A percentile compares a stretch with the other conserved stretches of the same genome.
Conservation (phyloP, 306 rosid species). For the Urtica urens region DNA sequence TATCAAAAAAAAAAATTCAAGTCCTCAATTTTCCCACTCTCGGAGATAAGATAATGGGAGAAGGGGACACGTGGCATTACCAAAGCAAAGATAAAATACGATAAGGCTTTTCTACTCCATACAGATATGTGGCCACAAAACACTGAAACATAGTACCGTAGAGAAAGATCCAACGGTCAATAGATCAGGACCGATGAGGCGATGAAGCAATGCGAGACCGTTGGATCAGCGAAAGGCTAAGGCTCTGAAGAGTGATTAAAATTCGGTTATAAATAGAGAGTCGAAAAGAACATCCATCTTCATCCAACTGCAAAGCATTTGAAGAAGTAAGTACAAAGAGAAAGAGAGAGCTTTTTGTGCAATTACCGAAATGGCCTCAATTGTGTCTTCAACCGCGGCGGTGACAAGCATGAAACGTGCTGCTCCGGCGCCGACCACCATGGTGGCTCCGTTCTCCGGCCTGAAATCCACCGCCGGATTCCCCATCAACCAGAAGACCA, state of each 20-base stretch:
- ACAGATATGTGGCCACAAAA: slow-evolving; percentile 24
- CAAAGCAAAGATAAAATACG: slow-evolving; percentile 4
- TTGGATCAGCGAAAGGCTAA: not conserved
- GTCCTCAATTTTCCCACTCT: not conserved
- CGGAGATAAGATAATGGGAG: slow-evolving; percentile 20
- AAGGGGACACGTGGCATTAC: slow-evolving; percentile 18
- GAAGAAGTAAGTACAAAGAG: not conserved
- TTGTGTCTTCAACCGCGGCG: slow-evolving; percentile 45
- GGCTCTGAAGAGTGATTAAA: not conserved
- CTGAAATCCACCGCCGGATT: slow-evolving; percentile 48
- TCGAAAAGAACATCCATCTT: slow-evolving; percentile 2
- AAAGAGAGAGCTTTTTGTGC: too few relatives aligned
- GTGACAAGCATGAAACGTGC: slow-evolving; percentile 38
- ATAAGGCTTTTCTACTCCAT: slow-evolving; percentile 11
- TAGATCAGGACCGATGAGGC: not conserved
- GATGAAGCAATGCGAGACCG: slow-evolving; percentile 1
- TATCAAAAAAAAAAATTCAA: not conserved
- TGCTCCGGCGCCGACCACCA: slow-evolving; percentile 37
- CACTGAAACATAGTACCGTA: slow-evolving; percentile 1
- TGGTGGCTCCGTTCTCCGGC: slow-evolving; percentile 61
- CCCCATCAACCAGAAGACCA: slow-evolving; percentile 45
- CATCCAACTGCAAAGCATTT: not conserved
- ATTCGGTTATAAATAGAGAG: not conserved
- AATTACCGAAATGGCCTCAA: slow-evolving; percentile 54
- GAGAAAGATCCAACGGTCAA: not conserved